phyloP scores from a whole-genome alignment of 1,284 basidiomycete species.

The Ganoderma leucocontextum region DNA sequence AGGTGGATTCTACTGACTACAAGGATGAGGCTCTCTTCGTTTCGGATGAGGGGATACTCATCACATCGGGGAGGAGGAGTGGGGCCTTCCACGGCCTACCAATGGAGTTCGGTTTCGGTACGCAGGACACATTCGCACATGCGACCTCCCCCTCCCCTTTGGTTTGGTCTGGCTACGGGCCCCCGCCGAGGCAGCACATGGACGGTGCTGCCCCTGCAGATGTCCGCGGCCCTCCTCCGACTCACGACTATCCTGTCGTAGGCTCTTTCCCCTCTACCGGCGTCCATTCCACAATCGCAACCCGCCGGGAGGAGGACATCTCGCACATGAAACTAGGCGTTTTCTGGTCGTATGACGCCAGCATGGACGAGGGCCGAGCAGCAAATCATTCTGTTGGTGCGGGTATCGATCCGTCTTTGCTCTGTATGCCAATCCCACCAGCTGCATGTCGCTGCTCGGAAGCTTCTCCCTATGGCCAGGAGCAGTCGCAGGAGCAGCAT shows the following conservation, averaged over 20 bases:
- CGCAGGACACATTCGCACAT: not conserved
- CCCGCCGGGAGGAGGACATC: not conserved
- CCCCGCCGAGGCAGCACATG: constrained; percentile 12
- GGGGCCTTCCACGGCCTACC: not conserved
- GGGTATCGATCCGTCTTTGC: constrained; percentile 1
- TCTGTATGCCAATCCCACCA: not conserved
- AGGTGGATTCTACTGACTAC: not conserved
- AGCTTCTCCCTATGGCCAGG: not conserved
- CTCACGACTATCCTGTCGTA: not conserved
- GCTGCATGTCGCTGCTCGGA: constrained; percentile 1
- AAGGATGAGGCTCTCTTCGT: not conserved
- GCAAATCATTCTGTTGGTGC: not conserved
- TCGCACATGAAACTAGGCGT: not conserved
- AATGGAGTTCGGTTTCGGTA: not conserved
- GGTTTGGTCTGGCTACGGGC: not conserved
- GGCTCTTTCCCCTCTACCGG: too few relatives aligned
- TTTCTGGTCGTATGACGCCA: not conserved
- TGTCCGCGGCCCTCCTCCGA: not conserved
- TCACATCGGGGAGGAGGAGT: not conserved
- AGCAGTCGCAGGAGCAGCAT: constrained; percentile 18
- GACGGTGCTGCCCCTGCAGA: not conserved
- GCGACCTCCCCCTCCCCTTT: not conserved
- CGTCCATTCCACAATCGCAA: not conserved
- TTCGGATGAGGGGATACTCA: not conserved
- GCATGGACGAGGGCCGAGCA: not conserved